Evolutionary conservation across 2,329 filamentous ascomycete genomes (phyloP).

Genomic region (Cladophialophora psammophila): DNA sequence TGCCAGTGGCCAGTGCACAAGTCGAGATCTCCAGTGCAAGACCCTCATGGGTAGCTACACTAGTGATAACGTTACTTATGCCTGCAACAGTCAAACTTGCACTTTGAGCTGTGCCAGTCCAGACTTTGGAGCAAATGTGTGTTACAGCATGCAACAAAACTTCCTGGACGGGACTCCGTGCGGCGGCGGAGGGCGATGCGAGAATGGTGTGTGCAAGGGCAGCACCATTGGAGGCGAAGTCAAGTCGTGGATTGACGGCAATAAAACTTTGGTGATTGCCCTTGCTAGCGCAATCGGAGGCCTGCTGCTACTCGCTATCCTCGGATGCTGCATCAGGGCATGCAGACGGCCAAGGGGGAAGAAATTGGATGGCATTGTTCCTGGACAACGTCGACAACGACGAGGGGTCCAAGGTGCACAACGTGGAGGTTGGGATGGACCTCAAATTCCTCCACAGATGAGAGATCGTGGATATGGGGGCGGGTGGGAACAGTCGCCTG

Average conservation of each 20-base stretch:
- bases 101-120: conserved; percentile 77
- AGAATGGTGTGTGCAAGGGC: conserved; percentile 79
- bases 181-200: conserved; percentile 78
- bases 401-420: conserved; percentile 11
- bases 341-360: conserved; percentile 52
- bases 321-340: conserved; percentile 70
- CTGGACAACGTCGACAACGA: conserved; percentile 6
- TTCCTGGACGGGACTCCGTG: conserved; percentile 93
- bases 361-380: conserved; percentile 20
- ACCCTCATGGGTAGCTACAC: conserved; percentile 79
- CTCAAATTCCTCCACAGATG: conserved; percentile 38
- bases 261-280: conserved; percentile 84
- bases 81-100: conserved; percentile 78
- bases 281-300: conserved; percentile 74
- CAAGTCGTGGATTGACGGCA: conserved; percentile 74
- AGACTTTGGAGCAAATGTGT: conserved; percentile 69
- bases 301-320: conserved; percentile 72
- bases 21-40: conserved; percentile 86
- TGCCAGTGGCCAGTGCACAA: conserved; percentile 93
- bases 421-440: conserved; percentile 37
- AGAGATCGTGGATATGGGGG: conserved; percentile 39
- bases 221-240: conserved; percentile 74
- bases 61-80: conserved; percentile 76
- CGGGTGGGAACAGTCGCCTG: conserved; percentile 16
- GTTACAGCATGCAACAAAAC: conserved; percentile 82